A percentile compares a stretch with the other conserved stretches of the same genome.
phyloP scores from a whole-genome alignment of 352 stramenopile species.

The Pythium vanterpoolii region DNA sequence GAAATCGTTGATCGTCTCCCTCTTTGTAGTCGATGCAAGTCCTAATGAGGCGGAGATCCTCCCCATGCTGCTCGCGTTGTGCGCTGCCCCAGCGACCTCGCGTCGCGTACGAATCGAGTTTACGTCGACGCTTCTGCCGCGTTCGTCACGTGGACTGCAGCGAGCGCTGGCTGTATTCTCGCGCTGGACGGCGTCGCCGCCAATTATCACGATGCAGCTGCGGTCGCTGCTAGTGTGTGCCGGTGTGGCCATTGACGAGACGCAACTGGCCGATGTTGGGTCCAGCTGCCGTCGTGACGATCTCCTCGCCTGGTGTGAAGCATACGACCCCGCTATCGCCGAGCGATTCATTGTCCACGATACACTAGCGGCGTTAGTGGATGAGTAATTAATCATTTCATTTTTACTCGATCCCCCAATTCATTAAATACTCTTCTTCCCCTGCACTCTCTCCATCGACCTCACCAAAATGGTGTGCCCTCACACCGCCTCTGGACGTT shows the following conservation, averaged over 20 bases:
- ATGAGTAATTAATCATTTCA: neutral
- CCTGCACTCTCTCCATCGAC: too few species aligned
- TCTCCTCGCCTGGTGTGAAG: constrained; percentile 28
- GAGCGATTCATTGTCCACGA: constrained; percentile 40
- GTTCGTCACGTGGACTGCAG: constrained; percentile 35
- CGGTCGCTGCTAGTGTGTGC: neutral
- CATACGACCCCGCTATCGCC: constrained; percentile 26
- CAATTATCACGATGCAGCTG: neutral
- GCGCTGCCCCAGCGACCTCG: neutral
- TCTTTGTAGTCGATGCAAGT: constrained; percentile 21
- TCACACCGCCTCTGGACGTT: neutral
- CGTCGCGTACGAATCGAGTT: constrained; percentile 30
- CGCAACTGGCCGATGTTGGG: neutral
- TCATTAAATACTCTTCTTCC: neutral
- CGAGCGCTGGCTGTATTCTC: constrained; percentile 33
- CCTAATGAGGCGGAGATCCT: neutral
- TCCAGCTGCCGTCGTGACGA: neutral
- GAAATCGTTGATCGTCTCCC: constrained; percentile 31
- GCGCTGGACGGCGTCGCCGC: constrained; percentile 3
- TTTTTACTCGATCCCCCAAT: neutral
- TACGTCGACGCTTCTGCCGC: constrained; percentile 28
- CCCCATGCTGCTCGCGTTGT: constrained; percentile 6
- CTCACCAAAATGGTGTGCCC: too few species aligned
- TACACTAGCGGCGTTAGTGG: constrained; percentile 33
- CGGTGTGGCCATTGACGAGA: neutral